Evolutionary conservation across 768 basidiomycete genomes (phyloP).

Genomic region (Daedaleopsis nitida): DNA sequence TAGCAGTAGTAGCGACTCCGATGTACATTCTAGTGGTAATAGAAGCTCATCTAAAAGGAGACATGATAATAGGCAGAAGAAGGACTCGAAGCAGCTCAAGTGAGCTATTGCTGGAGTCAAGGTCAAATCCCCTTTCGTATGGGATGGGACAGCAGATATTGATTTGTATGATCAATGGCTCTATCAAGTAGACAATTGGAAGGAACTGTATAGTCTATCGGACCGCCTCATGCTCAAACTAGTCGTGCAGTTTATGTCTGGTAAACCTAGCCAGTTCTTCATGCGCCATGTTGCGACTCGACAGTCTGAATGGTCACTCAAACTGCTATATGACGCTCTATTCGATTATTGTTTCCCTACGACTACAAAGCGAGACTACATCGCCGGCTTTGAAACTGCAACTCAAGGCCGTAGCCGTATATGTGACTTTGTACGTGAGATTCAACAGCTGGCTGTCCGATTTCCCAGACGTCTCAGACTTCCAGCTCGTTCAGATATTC

Average conservation of each 20-base stretch:
- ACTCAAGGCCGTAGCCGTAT: constrained; percentile 11
- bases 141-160: constrained; percentile 19
- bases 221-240: constrained; percentile 14
- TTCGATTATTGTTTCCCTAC: constrained; percentile 20
- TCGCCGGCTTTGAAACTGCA: background rate
- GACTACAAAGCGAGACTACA: constrained; percentile 14
- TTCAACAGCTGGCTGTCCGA: constrained; percentile 24
- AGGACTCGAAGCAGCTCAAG: background rate
- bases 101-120: constrained; percentile 16
- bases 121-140: constrained; percentile 17
- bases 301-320: constrained; percentile 17
- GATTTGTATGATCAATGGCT: constrained; percentile 20
- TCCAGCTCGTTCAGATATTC: constrained; percentile 15
- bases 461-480: constrained; percentile 18
- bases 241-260: constrained; percentile 20
- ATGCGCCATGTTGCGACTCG: constrained; percentile 24
- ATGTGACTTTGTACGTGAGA: constrained; percentile 21
- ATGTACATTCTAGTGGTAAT: background rate
- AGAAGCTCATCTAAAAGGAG: background rate
- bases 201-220: constrained; percentile 8
- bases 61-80: background rate
- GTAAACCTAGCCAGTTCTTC: constrained; percentile 21
- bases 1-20: background rate
- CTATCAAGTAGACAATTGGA: constrained; percentile 20
- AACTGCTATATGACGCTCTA: constrained; percentile 10